phyloP scores from a whole-genome alignment of 139 green algal genomes.

The Chlorella sorokiniana region DNA sequence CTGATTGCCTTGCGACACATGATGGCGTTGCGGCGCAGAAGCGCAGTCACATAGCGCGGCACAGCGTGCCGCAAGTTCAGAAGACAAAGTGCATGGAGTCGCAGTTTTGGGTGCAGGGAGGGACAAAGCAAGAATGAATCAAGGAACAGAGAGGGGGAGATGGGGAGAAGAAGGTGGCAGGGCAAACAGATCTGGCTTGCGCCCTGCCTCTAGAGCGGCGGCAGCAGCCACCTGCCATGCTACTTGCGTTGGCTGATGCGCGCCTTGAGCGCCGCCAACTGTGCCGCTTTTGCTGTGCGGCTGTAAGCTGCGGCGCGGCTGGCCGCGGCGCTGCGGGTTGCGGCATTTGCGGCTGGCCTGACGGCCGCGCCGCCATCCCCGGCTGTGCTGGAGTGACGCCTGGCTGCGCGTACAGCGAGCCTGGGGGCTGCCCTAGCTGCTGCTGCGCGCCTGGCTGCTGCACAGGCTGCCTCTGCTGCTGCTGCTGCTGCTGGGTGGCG shows the following conservation, averaged over 20 bases:
- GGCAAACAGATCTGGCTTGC: no score
- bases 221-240: neutral
- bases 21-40: no score
- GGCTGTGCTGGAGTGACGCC: neutral
- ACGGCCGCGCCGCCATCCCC: neutral
- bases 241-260: slow-evolving; percentile 8
- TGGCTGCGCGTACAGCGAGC: neutral
- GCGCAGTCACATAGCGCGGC: no score
- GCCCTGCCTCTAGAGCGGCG: no score
- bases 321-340: neutral
- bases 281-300: slow-evolving; percentile 3
- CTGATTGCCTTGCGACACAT: no score
- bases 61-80: neutral
- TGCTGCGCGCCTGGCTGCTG: neutral
- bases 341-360: neutral
- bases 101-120: neutral
- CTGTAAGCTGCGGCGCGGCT: neutral
- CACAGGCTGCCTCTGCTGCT: neutral
- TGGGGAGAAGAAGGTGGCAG: neutral
- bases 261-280: slow-evolving; percentile 5
- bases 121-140: neutral
- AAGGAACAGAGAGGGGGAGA: neutral
- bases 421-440: neutral
- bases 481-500: slow-evolving; percentile 18
- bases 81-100: neutral